Base-by-base conservation (phyloP, 352 stramenopile species). In the Phytophthora citrophthora region DNA sequence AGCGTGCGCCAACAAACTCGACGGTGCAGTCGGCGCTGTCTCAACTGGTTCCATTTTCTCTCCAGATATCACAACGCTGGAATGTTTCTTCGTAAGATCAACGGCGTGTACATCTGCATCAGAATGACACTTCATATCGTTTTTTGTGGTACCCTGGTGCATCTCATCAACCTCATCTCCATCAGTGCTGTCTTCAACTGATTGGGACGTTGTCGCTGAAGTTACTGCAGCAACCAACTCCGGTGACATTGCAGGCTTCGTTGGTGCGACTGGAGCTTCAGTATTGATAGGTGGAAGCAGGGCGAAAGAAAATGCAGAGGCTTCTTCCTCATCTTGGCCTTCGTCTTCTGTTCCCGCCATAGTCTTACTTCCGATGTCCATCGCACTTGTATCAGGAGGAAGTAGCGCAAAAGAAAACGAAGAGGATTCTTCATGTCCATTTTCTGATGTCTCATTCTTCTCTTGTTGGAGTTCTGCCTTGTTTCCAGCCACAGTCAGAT, bases 381-480 rank as follows among this genome's bases (percentile, higher is more conserved):
- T 24, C 5, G 41, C 24, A 12, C 13, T 36, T 55, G 13, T 7
- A 27, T 48, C 15, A 20, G 54, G 31, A 49, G 63, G 58, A 24
- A 73, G 34, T 32, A 76, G 46, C 3, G 53, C 62, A 12, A 76
- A 65, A 11, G 62, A 73, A 55, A 57, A 64, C 10, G 13, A 20
- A 24, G 54, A 23, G 38, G 40, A 5, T 9, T 47, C 38, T 38
- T 65, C 41, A 5, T 58, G 29, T 23, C 40, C 40, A 9, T 36
- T 34, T 32, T 46, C 34, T 40, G 10, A 32, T 38, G 20, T 1
- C 1, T 54, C 52, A 4, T 61, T n/a, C 32, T 58, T 46, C 18
- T 59, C 16, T 2, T 12, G n/a, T n/a, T 36, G 34, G 1, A 45
- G 9, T 0, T 51, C 15, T 9, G 34, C n/a, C 26, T 70, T 26